phyloP scores from a whole-genome alignment of 2,329 filamentous ascomycete genomes.

The Amylocarpus encephaloides region DNA sequence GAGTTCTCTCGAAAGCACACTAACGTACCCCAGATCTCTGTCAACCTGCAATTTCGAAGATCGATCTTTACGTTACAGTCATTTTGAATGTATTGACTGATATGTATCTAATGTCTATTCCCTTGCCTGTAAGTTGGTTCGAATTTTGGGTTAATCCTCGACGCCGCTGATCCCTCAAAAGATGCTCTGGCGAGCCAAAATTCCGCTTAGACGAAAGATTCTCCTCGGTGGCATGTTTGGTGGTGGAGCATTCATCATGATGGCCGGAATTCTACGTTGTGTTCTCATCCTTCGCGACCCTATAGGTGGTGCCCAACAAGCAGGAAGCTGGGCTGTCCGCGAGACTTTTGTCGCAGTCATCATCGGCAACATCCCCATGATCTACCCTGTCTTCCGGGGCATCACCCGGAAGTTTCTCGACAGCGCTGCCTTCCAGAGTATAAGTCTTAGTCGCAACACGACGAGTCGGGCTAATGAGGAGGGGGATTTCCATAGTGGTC shows the following conservation, averaged over 20 bases:
- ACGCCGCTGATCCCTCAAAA: slow-evolving; percentile 32
- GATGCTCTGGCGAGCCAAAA: slow-evolving; percentile 46
- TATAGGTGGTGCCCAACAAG: slow-evolving; percentile 33
- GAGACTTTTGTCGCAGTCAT: slow-evolving; percentile 35
- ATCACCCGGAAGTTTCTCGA: background rate
- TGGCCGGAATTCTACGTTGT: slow-evolving; percentile 47
- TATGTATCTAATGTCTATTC: slow-evolving; percentile 51
- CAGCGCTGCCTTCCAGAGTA: background rate
- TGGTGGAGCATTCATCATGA: slow-evolving; percentile 49
- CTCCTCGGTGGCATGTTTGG: slow-evolving; percentile 48
- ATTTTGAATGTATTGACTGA: slow-evolving; percentile 49
- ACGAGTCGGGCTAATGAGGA: background rate
- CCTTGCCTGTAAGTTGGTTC: slow-evolving; percentile 41
- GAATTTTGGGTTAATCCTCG: background rate
- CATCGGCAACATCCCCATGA: slow-evolving; percentile 34
- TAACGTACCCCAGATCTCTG: slow-evolving; percentile 35
- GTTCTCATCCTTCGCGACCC: slow-evolving; percentile 40
- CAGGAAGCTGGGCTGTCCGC: slow-evolving; percentile 34
- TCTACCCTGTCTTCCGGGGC: slow-evolving; percentile 19
- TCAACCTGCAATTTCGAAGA: slow-evolving; percentile 46
- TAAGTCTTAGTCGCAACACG: background rate
- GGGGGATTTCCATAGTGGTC: background rate
- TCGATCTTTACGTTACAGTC: slow-evolving; percentile 45
- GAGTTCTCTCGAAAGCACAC: background rate
- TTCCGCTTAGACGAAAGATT: slow-evolving; percentile 43